Base-by-base conservation (phyloP, 108 stramenopile species). In the Cylindrotheca fusiformis region DNA sequence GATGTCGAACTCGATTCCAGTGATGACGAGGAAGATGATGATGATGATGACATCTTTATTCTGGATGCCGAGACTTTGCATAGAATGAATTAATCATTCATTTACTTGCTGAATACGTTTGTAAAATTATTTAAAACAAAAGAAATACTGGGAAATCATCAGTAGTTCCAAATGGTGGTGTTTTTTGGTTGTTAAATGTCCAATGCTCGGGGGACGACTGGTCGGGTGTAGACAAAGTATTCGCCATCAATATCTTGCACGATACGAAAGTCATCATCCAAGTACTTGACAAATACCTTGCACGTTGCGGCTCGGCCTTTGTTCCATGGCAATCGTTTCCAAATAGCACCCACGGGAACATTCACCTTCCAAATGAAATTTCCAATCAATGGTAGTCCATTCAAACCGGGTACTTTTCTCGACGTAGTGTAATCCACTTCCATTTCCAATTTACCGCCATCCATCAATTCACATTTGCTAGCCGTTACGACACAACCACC, bases 401-500 rank as follows among this genome's bases (percentile, higher is more conserved):
- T 61, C 44, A 94, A 61, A 48, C 93, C 93, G 31, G 81, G 80
- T 10, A 94, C 87, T 23, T 81, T 81, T 18, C 87, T 66, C 3
- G 80, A 70, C 3, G 93, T 91, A 14, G 93, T 94, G 53, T 87
- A 94, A 56, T 94, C 92, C 2, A 94, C 93, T 52, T 72, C 78
- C 85, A 94, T 86, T 46, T 83, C 73, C 17, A 93, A 54, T 18
- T 71, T 56, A 23, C 88, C 85, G 24, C 65, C 79, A 1, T 80
- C 82, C 24, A 68, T 49, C 32, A 84, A 52, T 46, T 69, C 58
- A 17, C 81, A 82, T 21, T 79, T 86, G 23, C 85, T 72, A 1
- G 85, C 90, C 17, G 90, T 91, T 5, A 91, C 71, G 31, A 96
- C 93, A 73, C 94, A 95, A 12, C 95, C 95, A 53, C 95, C 95